Evolutionary conservation across 352 stramenopile species (phyloP), one percentile per base, ranked within the genome.

Genomic region (Elongisporangium undulatum): DNA sequence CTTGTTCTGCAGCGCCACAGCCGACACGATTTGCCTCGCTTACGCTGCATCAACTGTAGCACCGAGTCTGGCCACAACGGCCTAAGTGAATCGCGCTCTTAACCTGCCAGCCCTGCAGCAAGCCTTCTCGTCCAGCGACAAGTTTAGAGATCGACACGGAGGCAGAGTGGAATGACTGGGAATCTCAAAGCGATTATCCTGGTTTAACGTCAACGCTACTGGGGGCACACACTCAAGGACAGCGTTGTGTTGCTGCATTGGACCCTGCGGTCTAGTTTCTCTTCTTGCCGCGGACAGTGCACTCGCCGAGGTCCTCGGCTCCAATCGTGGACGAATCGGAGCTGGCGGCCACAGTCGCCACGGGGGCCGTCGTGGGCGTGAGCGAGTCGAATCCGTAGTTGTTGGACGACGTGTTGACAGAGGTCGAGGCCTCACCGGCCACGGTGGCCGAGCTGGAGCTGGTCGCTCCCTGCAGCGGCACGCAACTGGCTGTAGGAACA

Each of bases 401-500:
- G 29, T 41, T 41, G 29, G 29, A 15, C 29, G 29, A 15, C 4
- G 29, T 41, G 29, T 41, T 41, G 29, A 9, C 13, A 1, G 29
- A 41, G 8, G 29, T 41, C 9, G 29, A 41, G 8, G 29, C 29
- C 13, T 41, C 29, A 1, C 4, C 29, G 9, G 29, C 29, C 5
- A 41, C 29, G 1, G 29, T 41, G 5, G 29, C 4, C 5, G 56
- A 51, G 24, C 23, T 53, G 38, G 23, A 45, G 15, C 53, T 39
- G 21, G 55, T 59, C 16, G 55, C 41, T 8, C 55, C 55, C 13
- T 59, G 12, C 20, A 59, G 55, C 21, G 55, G 55, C 16, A 59
- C 55, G 16, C 55, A 59, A 24, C 55, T 41, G 29, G 13, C 29
- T 41, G 29, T 41, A 41, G 5, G 13, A 41, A 15, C 13, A 41